Conservation (phyloP, 108 stramenopile species). For the Pseudonitzschia pungens region DNA sequence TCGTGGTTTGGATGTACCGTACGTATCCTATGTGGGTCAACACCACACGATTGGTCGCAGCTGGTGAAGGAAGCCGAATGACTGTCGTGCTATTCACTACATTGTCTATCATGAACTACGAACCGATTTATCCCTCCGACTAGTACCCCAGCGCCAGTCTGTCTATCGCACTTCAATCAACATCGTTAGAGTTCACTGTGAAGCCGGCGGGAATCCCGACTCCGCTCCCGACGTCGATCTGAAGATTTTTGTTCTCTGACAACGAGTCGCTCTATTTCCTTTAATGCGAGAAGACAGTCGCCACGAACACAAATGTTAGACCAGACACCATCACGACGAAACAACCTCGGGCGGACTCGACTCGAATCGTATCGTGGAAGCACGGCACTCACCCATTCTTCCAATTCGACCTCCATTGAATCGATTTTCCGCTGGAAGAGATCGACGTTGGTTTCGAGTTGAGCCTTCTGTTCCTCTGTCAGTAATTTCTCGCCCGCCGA, state of each 20-base stretch:
- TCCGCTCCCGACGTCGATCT: constrained; percentile 4
- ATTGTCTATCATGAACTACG: too few species aligned
- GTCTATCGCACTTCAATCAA: too few species aligned
- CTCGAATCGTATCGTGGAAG: not conserved
- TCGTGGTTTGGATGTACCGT: too few species aligned
- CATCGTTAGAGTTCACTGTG: not conserved
- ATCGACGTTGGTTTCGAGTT: constrained; percentile 21
- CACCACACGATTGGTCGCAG: too few species aligned
- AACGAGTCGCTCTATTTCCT: constrained; percentile 35
- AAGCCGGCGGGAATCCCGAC: constrained; percentile 11
- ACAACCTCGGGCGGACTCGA: not conserved
- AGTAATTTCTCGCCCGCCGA: constrained; percentile 26
- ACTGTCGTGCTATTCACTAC: too few species aligned
- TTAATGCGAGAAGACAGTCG: too few species aligned
- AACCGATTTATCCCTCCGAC: too few species aligned
- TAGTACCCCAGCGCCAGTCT: too few species aligned
- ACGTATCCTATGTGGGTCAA: too few species aligned
- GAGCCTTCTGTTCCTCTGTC: constrained; percentile 16
- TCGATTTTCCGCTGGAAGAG: constrained; percentile 27
- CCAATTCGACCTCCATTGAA: constrained; percentile 24
- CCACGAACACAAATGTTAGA: not conserved
- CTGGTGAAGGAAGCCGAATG: too few species aligned
- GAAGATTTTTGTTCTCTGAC: not conserved
- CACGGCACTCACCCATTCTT: constrained; percentile 24
- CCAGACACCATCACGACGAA: not conserved